These are phyloP conservation scores for Daucus carota DNA, from an alignment of 129 eudicot genomes.

Conservation along the genomic window DNA sequence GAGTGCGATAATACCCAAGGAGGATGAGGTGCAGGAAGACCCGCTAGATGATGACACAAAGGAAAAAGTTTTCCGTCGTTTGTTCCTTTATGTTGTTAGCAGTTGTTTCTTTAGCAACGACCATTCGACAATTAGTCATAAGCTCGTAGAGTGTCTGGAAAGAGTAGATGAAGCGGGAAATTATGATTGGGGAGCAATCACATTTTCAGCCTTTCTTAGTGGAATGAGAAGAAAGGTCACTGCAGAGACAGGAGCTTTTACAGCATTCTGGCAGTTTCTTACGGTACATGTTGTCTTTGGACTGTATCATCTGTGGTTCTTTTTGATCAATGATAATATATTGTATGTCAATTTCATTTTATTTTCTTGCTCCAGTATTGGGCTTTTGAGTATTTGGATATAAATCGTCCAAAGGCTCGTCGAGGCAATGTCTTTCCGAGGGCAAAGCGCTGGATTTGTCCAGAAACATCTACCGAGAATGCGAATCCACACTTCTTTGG, in stretches of 20 bases:
- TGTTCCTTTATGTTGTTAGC: slow-evolving; percentile 11
- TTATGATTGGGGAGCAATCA: slow-evolving; percentile 14
- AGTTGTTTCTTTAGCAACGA: slow-evolving; percentile 16
- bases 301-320: not conserved
- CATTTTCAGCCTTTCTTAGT: slow-evolving; percentile 18
- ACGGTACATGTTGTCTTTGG: not conserved
- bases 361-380: slow-evolving; percentile 9
- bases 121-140: not conserved
- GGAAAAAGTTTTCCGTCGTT: not conserved
- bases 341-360: not conserved
- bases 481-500: not conserved
- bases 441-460: slow-evolving; percentile 11
- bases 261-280: slow-evolving; percentile 17
- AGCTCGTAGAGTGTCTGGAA: slow-evolving; percentile 9
- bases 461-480: not conserved
- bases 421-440: not conserved
- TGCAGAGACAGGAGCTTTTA: slow-evolving; percentile 14
- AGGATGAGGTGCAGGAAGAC: not conserved
- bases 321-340: not conserved
- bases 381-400: slow-evolving; percentile 20
- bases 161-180: slow-evolving; percentile 7
- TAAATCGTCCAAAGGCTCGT: slow-evolving; percentile 7
- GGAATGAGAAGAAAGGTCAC: slow-evolving; percentile 24
- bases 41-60: not conserved
- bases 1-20: not conserved